These are phyloP conservation scores for Colletotrichum sp. DNA, from an alignment of 2,329 filamentous ascomycete genomes.

Conservation along the genomic window DNA sequence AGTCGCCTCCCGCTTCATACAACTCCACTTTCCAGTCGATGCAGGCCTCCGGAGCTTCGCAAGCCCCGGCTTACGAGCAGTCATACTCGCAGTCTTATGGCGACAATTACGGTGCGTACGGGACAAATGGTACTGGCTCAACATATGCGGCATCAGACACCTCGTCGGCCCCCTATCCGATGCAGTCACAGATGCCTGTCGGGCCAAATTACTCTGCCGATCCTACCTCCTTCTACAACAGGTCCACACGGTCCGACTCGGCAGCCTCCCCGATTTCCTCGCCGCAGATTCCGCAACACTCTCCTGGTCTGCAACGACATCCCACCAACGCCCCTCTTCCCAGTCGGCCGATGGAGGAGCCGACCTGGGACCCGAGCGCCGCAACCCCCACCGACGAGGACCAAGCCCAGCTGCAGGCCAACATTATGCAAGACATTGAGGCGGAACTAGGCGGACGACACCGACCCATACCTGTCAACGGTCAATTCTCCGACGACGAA, in stretches of 20 bases:
- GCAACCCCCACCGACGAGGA: slow-evolving; percentile 31
- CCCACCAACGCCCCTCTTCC: slow-evolving; percentile 66
- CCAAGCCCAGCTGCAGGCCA: slow-evolving; percentile 44
- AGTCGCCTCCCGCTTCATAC: slow-evolving; percentile 41
- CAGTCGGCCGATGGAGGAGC: slow-evolving; percentile 54
- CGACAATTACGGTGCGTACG: slow-evolving; percentile 36
- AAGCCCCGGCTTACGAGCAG: slow-evolving; percentile 39
- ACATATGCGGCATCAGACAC: slow-evolving; percentile 37
- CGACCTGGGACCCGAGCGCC: slow-evolving; percentile 45
- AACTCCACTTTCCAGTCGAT: slow-evolving; percentile 14
- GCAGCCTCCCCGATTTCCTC: slow-evolving; percentile 53
- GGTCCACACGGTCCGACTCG: slow-evolving; percentile 54
- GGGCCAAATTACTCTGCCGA: slow-evolving; percentile 57
- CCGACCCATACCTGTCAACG: slow-evolving; percentile 49
- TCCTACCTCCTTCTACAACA: slow-evolving; percentile 47
- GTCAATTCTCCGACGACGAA: slow-evolving; percentile 49
- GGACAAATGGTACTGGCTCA: slow-evolving; percentile 43
- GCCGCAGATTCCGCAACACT: slow-evolving; percentile 45
- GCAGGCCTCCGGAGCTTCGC: slow-evolving; percentile 32
- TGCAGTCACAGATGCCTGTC: slow-evolving; percentile 56
- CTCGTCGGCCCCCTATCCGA: slow-evolving; percentile 56
- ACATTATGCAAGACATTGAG: slow-evolving; percentile 63
- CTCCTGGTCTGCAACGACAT: slow-evolving; percentile 57
- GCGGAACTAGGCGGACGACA: slow-evolving; percentile 52
- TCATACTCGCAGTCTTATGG: slow-evolving; percentile 24